Evolutionary conservation across 192 early-diverging fungal genomes (phyloP), one percentile per base, ranked within the genome.

Genomic region (Gryganskiella cystojenkinii): DNA sequence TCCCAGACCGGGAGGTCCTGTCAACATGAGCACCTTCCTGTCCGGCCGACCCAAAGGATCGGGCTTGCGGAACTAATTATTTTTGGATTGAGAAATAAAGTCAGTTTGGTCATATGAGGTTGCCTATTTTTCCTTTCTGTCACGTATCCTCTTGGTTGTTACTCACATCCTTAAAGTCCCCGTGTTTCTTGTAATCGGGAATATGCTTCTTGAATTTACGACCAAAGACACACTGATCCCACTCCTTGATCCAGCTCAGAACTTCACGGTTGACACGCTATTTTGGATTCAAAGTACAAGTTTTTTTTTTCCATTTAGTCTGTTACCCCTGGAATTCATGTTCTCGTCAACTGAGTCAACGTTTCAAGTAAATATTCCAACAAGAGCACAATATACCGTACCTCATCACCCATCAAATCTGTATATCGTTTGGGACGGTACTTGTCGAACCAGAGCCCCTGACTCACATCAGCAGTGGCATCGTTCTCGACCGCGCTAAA

Each of bases 191-290:
- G 42, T 68, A 53, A 14, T 78, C 66, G 7, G 74, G 42, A 13
- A 75, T 81, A 68, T 70, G 70, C 35, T 79, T 65, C 6, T 55
- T 60, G 30, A 47, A 67, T 80, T 81, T 66, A 20, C 64, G 63
- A 4, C 87, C 89, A 82, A 98, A 99, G 7, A 98, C 96, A 69
- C 98, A 99, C 22, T 87, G 88, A 76, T 99, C 96, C 98, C 98
- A 99, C 51, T 92, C 86, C 71, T 97, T 97, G 17, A 99, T 92
- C 98, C 98, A 99, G 56, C 86, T 83, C 57, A 99, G 75, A 9
- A 96, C 93, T 30, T 93, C 92, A 6, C 96, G 89, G 70, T 97
- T 97, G 3, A 95, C 83, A 34, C 88, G 72, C 86, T 92, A 57
- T 56, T 33, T 28, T 10, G 47, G 17, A 56, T 42, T 45, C 25